These are phyloP conservation scores for Wickerhamiella galacta DNA, from an alignment of 805 yeast genomes.

Conservation along the genomic window DNA sequence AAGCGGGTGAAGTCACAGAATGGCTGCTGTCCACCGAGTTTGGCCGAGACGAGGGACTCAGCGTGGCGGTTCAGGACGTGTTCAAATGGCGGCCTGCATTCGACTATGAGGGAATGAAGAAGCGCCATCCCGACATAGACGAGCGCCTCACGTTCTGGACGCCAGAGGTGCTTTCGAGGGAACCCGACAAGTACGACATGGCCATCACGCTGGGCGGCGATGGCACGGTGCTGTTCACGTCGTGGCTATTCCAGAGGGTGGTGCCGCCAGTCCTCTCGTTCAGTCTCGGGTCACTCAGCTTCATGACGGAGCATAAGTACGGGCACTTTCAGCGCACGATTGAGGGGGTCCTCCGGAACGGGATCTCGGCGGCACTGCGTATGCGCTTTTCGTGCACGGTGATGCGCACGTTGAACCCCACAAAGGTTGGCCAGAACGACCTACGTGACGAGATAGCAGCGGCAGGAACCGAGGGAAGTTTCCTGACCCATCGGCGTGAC, in stretches of 20 bases:
- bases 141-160: conserved; percentile 52
- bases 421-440: conserved; percentile 17
- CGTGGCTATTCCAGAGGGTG: conserved; percentile 63
- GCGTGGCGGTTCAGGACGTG: conserved; percentile 59
- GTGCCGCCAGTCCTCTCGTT: conserved; percentile 90
- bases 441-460: conserved; percentile 29
- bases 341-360: conserved; percentile 42
- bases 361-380: conserved; percentile 62
- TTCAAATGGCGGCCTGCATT: conserved; percentile 48
- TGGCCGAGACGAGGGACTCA: conserved; percentile 21
- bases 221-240: conserved; percentile 83
- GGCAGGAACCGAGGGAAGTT: conserved; percentile 18
- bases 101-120: conserved; percentile 35
- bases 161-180: conserved; percentile 19
- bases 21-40: conserved; percentile 14
- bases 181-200: conserved; percentile 44
- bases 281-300: conserved; percentile 82
- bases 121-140: conserved; percentile 30
- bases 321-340: conserved; percentile 50
- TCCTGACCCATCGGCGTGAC: conserved; percentile 15
- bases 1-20: conserved; percentile 10
- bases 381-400: conserved; percentile 82
- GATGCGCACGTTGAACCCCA: conserved; percentile 16
- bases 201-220: conserved; percentile 91
- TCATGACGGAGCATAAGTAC: conserved; percentile 71